A percentile compares a stretch with the other conserved stretches of the same genome.
Conservation (phyloP, 441 rosid species). For the Adansonia gregorii region DNA sequence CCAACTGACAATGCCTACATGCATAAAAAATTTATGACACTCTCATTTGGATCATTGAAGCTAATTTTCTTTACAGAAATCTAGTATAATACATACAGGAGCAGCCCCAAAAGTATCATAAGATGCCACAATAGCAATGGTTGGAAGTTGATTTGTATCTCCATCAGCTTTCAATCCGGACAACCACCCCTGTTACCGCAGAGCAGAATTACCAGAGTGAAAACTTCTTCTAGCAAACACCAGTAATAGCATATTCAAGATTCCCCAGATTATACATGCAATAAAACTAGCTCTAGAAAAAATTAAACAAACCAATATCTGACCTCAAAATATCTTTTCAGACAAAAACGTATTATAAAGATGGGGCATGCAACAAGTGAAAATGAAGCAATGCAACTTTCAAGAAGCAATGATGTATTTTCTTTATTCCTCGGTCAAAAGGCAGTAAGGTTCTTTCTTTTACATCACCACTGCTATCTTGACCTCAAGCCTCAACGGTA, state of each 20-base stretch:
- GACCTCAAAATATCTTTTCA: neutral
- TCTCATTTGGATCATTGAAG: constrained; percentile 14
- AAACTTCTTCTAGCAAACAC: constrained; percentile 16
- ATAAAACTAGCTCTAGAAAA: constrained; percentile 6
- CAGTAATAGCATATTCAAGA: constrained; percentile 23
- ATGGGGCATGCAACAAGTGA: neutral
- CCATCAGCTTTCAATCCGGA: constrained; percentile 89
- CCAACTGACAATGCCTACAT: constrained; percentile 91
- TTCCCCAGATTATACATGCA: neutral
- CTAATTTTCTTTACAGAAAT: constrained; percentile 8
- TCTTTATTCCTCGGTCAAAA: neutral
- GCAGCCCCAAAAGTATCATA: constrained; percentile 97
- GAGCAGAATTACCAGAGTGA: constrained; percentile 31
- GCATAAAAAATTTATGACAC: constrained; percentile 31
- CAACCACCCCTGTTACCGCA: constrained; percentile 83
- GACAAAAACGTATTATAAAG: neutral
- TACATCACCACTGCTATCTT: neutral
- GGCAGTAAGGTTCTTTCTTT: constrained; percentile 1
- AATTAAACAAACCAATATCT: constrained; percentile 1
- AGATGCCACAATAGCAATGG: constrained; percentile 92
- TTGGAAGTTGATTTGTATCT: constrained; percentile 85
- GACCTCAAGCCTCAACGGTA: neutral
- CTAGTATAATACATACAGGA: constrained; percentile 67
- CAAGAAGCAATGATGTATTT: neutral
- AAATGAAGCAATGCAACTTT: constrained; percentile 17